Conservation (phyloP, 345 rosid species). For the Brassica juncea region DNA sequence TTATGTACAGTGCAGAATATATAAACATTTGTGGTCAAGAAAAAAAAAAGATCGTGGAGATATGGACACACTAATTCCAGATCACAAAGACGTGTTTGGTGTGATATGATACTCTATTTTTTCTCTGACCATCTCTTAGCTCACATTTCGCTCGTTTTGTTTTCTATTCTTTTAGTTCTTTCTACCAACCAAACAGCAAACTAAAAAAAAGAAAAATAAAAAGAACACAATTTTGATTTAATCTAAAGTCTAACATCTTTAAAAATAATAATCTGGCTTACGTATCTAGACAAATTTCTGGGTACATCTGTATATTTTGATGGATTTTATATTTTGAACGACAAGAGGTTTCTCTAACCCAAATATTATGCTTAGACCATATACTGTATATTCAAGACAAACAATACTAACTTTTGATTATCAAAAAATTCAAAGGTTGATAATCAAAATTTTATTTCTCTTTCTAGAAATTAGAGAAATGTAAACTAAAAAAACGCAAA, state of each 20-base stretch:
- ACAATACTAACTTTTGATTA: no score
- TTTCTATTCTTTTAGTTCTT: not conserved
- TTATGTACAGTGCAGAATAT: not conserved
- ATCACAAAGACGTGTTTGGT: conserved; percentile 38
- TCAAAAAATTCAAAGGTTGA: no score
- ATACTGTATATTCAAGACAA: no score
- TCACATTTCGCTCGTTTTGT: conserved; percentile 37
- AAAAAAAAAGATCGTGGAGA: no score
- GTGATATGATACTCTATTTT: conserved; percentile 20
- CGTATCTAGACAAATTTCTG: not conserved
- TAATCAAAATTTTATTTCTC: no score
- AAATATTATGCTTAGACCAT: no score
- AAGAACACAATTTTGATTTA: not conserved
- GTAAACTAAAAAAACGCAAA: no score
- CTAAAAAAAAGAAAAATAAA: no score
- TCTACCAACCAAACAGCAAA: conserved; percentile 4
- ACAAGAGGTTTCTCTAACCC: not conserved
- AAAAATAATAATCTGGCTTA: not conserved
- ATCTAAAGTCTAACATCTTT: not conserved
- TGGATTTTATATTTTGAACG: not conserved
- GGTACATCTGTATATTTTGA: not conserved
- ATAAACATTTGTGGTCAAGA: conserved; percentile 20
- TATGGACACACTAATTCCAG: conserved; percentile 10
- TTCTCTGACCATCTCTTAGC: not conserved
- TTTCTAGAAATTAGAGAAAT: no score